Evolutionary conservation across 2,329 filamentous ascomycete genomes (phyloP).

Genomic region (Golovinomyces cichoracearum): DNA sequence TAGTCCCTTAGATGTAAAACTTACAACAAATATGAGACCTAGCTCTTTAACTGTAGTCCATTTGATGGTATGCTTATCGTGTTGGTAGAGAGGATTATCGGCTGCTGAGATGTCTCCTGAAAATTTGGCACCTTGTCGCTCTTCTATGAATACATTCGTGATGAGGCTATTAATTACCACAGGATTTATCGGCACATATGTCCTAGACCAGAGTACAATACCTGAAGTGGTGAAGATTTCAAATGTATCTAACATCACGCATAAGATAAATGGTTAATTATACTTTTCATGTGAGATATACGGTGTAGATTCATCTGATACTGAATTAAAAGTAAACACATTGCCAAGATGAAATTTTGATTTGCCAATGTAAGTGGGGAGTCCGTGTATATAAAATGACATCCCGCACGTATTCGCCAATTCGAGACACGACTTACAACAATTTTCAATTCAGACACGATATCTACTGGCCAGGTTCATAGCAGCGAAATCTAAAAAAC

Average conservation of each 20-base stretch:
- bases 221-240: conserved; percentile 90
- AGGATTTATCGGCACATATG: conserved; percentile 53
- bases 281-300: too few species aligned
- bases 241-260: conserved; percentile 71
- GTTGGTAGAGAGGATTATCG: conserved; percentile 50
- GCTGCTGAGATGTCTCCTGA: conserved; percentile 34
- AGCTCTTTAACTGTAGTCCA: conserved; percentile 86
- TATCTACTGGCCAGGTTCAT: too few species aligned
- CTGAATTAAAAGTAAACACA: too few species aligned
- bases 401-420: too few species aligned
- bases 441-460: too few species aligned
- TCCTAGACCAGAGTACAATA: conserved; percentile 86
- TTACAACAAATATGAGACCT: conserved; percentile 79
- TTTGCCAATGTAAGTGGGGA: too few species aligned
- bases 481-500: too few species aligned
- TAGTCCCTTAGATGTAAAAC: conserved; percentile 11
- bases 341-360: too few species aligned
- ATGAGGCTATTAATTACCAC: conserved; percentile 85
- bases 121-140: conserved; percentile 38
- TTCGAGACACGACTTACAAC: too few species aligned
- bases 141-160: conserved; percentile 90
- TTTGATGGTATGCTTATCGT: conserved; percentile 82
- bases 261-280: too few species aligned
- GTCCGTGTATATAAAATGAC: too few species aligned
- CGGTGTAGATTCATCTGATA: too few species aligned